These are phyloP conservation scores for Moesziomyces sp. DNA, from an alignment of 1,284 basidiomycete genomes.

Conservation along the genomic window DNA sequence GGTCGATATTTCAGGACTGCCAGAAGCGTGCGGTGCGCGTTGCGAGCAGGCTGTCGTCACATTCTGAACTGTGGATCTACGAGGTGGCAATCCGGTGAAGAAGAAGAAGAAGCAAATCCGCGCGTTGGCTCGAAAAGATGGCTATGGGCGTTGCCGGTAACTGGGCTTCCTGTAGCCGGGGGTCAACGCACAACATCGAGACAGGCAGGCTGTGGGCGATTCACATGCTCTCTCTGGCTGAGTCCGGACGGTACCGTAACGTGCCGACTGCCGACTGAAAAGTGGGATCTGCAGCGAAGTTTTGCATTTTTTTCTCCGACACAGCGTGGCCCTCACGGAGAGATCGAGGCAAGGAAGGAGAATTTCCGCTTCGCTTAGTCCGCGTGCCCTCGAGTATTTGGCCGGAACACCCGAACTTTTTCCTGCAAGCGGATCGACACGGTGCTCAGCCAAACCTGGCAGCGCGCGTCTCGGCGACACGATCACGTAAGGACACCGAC, in stretches of 20 bases:
- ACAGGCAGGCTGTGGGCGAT: neutral
- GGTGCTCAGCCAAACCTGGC: neutral
- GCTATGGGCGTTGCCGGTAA: too few relatives aligned
- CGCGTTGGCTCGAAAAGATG: too few relatives aligned
- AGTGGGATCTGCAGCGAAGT: neutral
- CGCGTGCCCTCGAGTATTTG: conserved; percentile 4
- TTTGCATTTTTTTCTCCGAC: conserved; percentile 18
- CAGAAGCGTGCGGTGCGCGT: too few relatives aligned
- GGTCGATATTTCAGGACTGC: neutral
- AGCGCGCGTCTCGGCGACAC: neutral
- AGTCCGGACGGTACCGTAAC: conserved; percentile 1
- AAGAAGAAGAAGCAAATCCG: neutral
- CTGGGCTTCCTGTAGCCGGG: too few relatives aligned
- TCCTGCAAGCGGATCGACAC: conserved; percentile 33
- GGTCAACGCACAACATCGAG: too few relatives aligned
- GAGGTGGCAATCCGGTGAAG: conserved; percentile 7
- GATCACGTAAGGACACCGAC: conserved; percentile 28
- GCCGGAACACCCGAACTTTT: conserved; percentile 15
- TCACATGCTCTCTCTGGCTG: conserved; percentile 22
- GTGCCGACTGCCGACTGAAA: conserved; percentile 1
- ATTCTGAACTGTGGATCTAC: neutral
- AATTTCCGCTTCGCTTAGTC: conserved; percentile 18
- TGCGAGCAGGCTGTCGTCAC: neutral
- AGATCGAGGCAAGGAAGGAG: conserved; percentile 11
- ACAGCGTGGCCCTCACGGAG: conserved; percentile 16